phyloP scores from a whole-genome alignment of 2,329 filamentous ascomycete species.

The Dothideomycetes sp. region DNA sequence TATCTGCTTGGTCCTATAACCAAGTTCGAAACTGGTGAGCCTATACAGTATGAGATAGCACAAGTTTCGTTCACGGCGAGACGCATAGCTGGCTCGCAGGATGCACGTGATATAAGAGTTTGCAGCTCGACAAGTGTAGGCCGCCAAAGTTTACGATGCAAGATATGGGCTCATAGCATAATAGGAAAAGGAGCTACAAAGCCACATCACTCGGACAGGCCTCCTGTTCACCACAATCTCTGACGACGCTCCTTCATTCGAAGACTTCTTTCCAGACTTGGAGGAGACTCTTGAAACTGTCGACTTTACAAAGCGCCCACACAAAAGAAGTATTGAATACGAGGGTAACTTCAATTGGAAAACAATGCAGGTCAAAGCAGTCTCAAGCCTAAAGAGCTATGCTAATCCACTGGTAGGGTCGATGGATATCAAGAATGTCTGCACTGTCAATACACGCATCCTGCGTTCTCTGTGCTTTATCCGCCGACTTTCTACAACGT shows the following conservation, averaged over 20 bases:
- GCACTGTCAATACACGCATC: conserved; percentile 37
- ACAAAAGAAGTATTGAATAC: conserved; percentile 43
- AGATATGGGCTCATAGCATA: conserved; percentile 28
- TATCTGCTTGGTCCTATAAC: conserved; percentile 37
- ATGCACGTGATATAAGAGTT: conserved; percentile 13
- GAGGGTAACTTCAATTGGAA: conserved; percentile 49
- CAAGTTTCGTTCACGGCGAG: conserved; percentile 31
- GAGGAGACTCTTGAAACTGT: conserved; percentile 37
- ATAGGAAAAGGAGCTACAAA: conserved; percentile 23
- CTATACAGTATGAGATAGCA: conserved; percentile 40
- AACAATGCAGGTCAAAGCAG: no score
- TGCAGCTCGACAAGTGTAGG: no score
- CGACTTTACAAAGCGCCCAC: conserved; percentile 43
- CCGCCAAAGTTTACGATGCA: no score
- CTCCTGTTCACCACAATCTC: conserved; percentile 43
- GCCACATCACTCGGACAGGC: conserved; percentile 38
- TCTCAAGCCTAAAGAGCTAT: no score
- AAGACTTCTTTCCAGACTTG: conserved; percentile 43
- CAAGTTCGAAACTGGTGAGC: conserved; percentile 32
- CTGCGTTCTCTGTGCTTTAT: conserved; percentile 43
- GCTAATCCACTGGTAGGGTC: no score
- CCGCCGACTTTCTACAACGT: conserved; percentile 46
- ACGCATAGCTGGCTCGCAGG: conserved; percentile 12
- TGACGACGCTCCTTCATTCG: conserved; percentile 35
- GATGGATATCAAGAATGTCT: conserved; percentile 49